Percentiles rank a stretch among this genome's conserved stretches.
These are phyloP conservation scores for Pelargonium fulgidum DNA, from an alignment of 441 rosid species.

Conservation along the genomic window DNA sequence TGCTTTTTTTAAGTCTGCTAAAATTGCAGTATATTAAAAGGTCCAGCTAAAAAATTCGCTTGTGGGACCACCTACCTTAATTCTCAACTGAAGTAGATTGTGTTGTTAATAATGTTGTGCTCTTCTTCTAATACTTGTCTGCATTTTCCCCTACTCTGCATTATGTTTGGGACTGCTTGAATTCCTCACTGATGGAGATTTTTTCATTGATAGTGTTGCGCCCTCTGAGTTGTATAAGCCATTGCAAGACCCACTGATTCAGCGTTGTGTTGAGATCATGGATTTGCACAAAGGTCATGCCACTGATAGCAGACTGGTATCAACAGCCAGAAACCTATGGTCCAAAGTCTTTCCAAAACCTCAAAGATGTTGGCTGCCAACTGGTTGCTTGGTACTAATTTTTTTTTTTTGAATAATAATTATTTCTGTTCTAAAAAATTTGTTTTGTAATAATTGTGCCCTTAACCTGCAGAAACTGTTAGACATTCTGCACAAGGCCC, in stretches of 20 bases:
- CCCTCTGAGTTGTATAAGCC: slow-evolving; percentile 70
- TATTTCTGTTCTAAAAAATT: slow-evolving; percentile 12
- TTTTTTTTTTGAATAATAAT: slow-evolving; percentile 7
- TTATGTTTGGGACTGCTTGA: slow-evolving; percentile 8
- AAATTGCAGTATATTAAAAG: slow-evolving; percentile 1
- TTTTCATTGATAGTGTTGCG: slow-evolving; percentile 39
- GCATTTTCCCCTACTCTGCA: neutral
- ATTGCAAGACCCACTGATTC: slow-evolving; percentile 64
- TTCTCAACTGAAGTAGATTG: neutral
- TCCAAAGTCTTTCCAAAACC: slow-evolving; percentile 76
- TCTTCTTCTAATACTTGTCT: neutral
- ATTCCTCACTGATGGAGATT: slow-evolving; percentile 19
- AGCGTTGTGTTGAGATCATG: slow-evolving; percentile 55
- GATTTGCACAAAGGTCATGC: slow-evolving; percentile 41
- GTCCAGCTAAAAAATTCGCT: too few relatives aligned
- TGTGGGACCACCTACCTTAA: too few relatives aligned
- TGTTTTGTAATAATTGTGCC: slow-evolving; percentile 11
- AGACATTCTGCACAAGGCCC: slow-evolving; percentile 65
- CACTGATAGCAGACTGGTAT: slow-evolving; percentile 21
- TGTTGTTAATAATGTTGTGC: neutral
- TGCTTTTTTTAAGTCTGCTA: neutral
- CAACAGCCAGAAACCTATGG: slow-evolving; percentile 48
- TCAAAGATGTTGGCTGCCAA: slow-evolving; percentile 89
- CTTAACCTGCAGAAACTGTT: slow-evolving; percentile 60
- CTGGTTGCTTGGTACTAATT: slow-evolving; percentile 84